Evolutionary conservation across 345 rosid genomes (phyloP).

Genomic region (Acer negundo): DNA sequence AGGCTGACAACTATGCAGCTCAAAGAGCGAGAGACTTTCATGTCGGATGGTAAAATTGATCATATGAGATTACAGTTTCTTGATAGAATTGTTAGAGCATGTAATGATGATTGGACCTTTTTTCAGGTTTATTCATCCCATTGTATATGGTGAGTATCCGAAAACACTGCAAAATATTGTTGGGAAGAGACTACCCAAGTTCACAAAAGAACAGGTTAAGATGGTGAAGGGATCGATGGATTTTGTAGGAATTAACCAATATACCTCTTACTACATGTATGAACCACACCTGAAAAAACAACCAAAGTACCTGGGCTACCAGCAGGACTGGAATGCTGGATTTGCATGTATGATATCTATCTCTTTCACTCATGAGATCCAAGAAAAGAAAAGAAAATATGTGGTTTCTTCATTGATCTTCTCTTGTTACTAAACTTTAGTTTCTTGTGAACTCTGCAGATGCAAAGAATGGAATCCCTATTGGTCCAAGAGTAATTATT

Average conservation of each 20-base stretch:
- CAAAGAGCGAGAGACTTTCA: constrained; percentile 98
- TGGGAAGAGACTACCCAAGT: constrained; percentile 78
- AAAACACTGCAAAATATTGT: constrained; percentile 81
- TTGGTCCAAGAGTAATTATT: constrained; percentile 71
- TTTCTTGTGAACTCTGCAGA: constrained; percentile 41
- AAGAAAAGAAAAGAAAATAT: not conserved
- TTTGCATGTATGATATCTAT: constrained; percentile 64
- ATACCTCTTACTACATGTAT: constrained; percentile 73
- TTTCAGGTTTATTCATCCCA: constrained; percentile 86
- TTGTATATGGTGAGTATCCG: constrained; percentile 91
- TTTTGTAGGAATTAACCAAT: constrained; percentile 90
- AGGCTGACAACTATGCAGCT: constrained; percentile 85
- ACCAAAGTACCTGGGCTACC: constrained; percentile 64
- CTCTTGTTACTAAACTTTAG: constrained; percentile 1
- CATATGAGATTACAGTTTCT: not conserved
- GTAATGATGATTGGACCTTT: not conserved
- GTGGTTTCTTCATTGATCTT: not conserved
- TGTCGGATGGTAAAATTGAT: constrained; percentile 70
- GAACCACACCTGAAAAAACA: constrained; percentile 52
- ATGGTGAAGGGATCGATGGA: constrained; percentile 94
- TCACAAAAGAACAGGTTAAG: constrained; percentile 68
- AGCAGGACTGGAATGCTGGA: constrained; percentile 86
- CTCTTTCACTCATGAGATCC: not conserved
- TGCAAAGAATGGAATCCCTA: constrained; percentile 61
- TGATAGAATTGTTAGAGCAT: not conserved